A percentile compares a stretch with the other conserved stretches of the same genome.
Conservation (phyloP, 2,329 filamentous ascomycete genomes). For the Claviceps pazoutovae region DNA sequence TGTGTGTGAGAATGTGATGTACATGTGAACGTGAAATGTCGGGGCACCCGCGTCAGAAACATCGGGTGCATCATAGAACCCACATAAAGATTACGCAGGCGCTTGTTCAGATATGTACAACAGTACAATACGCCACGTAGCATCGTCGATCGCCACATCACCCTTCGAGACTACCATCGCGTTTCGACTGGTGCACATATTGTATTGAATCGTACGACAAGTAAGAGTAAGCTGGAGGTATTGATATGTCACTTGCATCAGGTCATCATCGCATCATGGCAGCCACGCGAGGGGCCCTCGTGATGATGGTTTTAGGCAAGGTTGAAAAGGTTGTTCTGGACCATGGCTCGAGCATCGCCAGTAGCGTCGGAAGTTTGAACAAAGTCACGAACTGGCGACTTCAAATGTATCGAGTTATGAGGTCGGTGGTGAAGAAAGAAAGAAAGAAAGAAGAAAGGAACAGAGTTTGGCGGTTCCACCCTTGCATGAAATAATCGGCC, state of each 20-base stretch:
- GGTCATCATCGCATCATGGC: slow-evolving; percentile 56
- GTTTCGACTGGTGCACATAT: neutral
- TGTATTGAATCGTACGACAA: neutral
- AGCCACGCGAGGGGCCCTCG: slow-evolving; percentile 51
- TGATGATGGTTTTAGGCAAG: slow-evolving; percentile 56
- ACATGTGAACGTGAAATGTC: neutral
- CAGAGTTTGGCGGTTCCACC: neutral
- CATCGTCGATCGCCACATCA: neutral
- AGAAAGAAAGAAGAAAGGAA: slow-evolving; percentile 10
- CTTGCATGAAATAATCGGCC: neutral
- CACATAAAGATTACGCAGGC: neutral
- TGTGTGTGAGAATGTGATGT: neutral
- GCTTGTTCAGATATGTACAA: neutral
- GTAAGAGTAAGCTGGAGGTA: neutral
- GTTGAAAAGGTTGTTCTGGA: slow-evolving; percentile 42
- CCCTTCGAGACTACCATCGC: neutral
- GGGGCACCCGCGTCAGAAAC: neutral
- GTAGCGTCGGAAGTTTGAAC: slow-evolving; percentile 21
- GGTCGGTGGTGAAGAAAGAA: slow-evolving; percentile 24
- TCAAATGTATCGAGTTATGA: slow-evolving; percentile 23
- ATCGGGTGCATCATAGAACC: neutral
- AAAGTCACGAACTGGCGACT: slow-evolving; percentile 23
- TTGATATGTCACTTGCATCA: slow-evolving; percentile 45
- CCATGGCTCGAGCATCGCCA: slow-evolving; percentile 39
- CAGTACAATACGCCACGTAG: neutral